A percentile compares a stretch with the other conserved stretches of the same genome.
phyloP scores from a whole-genome alignment of 2,329 filamentous ascomycete species.

The Phialophora chinensis region DNA sequence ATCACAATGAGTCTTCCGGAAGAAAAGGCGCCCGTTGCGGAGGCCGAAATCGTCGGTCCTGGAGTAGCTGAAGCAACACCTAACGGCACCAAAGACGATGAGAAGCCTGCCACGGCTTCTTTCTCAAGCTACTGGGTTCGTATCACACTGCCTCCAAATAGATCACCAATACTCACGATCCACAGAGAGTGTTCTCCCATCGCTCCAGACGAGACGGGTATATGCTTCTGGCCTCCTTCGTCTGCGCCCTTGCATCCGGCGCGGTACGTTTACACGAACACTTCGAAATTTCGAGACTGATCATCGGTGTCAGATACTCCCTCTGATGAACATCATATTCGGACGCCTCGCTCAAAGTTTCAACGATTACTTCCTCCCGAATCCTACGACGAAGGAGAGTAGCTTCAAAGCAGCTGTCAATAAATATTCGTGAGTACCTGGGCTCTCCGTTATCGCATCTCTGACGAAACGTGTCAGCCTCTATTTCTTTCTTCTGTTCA shows the following conservation, averaged over 20 bases:
- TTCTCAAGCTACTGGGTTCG: conserved; percentile 41
- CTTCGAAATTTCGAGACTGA: background rate
- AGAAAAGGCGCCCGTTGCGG: conserved; percentile 15
- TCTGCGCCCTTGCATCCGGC: conserved; percentile 36
- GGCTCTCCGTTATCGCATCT: background rate
- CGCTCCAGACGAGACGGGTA: conserved; percentile 34
- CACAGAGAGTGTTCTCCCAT: conserved; percentile 41
- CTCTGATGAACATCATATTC: conserved; percentile 65
- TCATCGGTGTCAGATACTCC: conserved; percentile 26
- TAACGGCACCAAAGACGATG: conserved; percentile 22
- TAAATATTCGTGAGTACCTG: conserved; percentile 45
- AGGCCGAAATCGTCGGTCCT: conserved; percentile 15
- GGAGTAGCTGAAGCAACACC: conserved; percentile 19
- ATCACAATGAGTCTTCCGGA: conserved; percentile 21
- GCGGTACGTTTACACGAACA: conserved; percentile 25
- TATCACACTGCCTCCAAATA: background rate
- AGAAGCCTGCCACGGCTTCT: conserved; percentile 33
- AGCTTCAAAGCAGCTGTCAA: conserved; percentile 60
- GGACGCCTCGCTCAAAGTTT: conserved; percentile 62
- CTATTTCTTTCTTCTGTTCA: conserved; percentile 62
- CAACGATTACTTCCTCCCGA: conserved; percentile 60
- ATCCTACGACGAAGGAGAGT: conserved; percentile 50
- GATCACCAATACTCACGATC: conserved; percentile 14
- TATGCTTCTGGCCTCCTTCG: conserved; percentile 32
- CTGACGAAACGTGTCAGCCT: conserved; percentile 43